These are phyloP conservation scores for Paralagenidium karlingii DNA, from an alignment of 352 stramenopile genomes.

Conservation along the genomic window DNA sequence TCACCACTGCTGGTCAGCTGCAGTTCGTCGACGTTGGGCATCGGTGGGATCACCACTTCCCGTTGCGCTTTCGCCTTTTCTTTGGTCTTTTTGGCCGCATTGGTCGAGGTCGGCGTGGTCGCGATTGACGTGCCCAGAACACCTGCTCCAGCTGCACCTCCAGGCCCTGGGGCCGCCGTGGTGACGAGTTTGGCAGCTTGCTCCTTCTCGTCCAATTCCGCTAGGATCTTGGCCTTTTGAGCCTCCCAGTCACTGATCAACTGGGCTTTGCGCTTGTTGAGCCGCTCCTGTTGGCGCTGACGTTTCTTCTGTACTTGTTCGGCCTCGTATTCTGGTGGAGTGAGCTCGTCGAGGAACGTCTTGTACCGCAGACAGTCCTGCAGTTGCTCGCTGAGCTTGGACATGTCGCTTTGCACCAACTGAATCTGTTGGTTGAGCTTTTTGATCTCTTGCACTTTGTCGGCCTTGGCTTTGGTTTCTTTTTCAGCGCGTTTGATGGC, in stretches of 20 bases:
- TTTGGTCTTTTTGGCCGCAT: slow-evolving; percentile 27
- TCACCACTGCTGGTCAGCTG: slow-evolving; percentile 69
- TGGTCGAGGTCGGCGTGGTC: slow-evolving; percentile 6
- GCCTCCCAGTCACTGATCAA: slow-evolving; percentile 54
- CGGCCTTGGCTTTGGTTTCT: slow-evolving; percentile 88
- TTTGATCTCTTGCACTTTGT: slow-evolving; percentile 93
- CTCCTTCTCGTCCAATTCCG: slow-evolving; percentile 61
- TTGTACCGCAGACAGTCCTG: slow-evolving; percentile 92
- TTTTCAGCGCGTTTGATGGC: slow-evolving; percentile 91
- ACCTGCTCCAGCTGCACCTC: too few relatives aligned
- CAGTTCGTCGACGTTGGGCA: slow-evolving; percentile 60
- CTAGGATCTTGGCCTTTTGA: slow-evolving; percentile 29
- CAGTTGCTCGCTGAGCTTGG: slow-evolving; percentile 88
- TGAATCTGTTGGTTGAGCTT: slow-evolving; percentile 94
- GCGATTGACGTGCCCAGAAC: neutral
- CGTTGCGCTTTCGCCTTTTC: slow-evolving; percentile 38
- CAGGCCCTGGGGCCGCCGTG: too few relatives aligned
- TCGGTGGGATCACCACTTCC: slow-evolving; percentile 31
- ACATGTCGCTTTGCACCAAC: slow-evolving; percentile 88
- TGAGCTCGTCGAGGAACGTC: slow-evolving; percentile 88
- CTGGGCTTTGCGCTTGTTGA: slow-evolving; percentile 63
- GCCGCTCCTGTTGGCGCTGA: slow-evolving; percentile 33
- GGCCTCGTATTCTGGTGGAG: slow-evolving; percentile 67
- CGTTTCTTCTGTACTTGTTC: slow-evolving; percentile 74
- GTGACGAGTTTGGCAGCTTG: slow-evolving; percentile 44